These are phyloP conservation scores for Colletotrichum coccodes DNA, from an alignment of 2,329 filamentous ascomycete species.

Conservation along the genomic window DNA sequence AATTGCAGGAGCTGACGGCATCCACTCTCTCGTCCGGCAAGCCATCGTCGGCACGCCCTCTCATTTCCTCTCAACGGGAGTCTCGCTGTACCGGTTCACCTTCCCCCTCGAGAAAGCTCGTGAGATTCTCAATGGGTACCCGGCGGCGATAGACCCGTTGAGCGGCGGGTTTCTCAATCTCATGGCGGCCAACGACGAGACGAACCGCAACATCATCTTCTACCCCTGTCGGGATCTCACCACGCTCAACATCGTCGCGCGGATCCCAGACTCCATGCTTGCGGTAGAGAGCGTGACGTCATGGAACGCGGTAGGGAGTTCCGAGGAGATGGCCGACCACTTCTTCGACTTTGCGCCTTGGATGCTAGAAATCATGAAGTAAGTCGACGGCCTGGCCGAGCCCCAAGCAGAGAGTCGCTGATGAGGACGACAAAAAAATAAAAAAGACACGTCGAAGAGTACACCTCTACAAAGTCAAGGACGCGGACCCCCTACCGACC, in stretches of 20 bases:
- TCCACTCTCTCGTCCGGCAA: slow-evolving; percentile 18
- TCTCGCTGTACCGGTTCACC: slow-evolving; percentile 24
- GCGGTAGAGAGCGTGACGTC: slow-evolving; percentile 11
- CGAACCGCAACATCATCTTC: slow-evolving; percentile 23
- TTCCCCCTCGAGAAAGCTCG: slow-evolving; percentile 7
- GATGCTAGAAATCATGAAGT: slow-evolving; percentile 23
- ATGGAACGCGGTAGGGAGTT: slow-evolving; percentile 16
- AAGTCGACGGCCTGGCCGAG: background rate
- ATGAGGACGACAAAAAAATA: background rate
- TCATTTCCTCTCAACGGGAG: background rate
- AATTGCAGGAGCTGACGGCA: slow-evolving; percentile 19
- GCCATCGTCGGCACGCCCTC: slow-evolving; percentile 1
- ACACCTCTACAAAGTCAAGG: slow-evolving; percentile 34
- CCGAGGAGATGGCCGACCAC: slow-evolving; percentile 2
- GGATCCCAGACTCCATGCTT: slow-evolving; percentile 10
- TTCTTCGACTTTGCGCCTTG: slow-evolving; percentile 26
- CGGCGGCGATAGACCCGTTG: slow-evolving; percentile 11
- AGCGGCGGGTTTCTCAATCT: slow-evolving; percentile 9
- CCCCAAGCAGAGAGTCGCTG: background rate
- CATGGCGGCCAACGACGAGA: slow-evolving; percentile 17
- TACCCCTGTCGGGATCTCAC: slow-evolving; percentile 21
- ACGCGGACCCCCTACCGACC: slow-evolving; percentile 49
- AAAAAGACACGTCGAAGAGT: slow-evolving; percentile 12
- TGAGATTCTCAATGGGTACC: slow-evolving; percentile 5
- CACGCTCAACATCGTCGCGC: slow-evolving; percentile 17